Evolutionary conservation across 768 basidiomycete species (phyloP).

Genomic region (Lentinula raphanica): DNA sequence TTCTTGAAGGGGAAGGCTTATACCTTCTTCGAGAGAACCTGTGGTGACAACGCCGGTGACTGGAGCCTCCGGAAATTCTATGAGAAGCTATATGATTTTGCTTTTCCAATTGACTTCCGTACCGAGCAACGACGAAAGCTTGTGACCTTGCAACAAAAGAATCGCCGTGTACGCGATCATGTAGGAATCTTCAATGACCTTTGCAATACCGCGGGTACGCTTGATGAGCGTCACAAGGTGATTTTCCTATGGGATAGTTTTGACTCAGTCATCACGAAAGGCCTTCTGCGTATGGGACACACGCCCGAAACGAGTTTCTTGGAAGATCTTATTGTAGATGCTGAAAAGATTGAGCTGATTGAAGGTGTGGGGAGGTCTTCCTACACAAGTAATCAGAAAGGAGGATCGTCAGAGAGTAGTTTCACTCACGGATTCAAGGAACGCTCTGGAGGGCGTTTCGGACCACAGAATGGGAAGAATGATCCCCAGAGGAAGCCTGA

Average conservation of each 20-base stretch:
- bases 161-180: not conserved
- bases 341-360: too few relatives aligned
- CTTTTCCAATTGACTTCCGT: not conserved
- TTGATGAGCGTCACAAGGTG: not conserved
- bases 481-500: too few relatives aligned
- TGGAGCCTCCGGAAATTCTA: not conserved
- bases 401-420: too few relatives aligned
- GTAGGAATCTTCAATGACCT: not conserved
- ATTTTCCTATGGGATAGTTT: not conserved
- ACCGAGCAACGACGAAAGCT: not conserved
- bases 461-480: too few relatives aligned
- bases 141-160: not conserved
- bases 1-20: not conserved
- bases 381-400: too few relatives aligned
- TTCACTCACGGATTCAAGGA: too few relatives aligned
- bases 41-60: not conserved
- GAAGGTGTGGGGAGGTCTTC: too few relatives aligned
- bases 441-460: too few relatives aligned
- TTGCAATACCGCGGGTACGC: not conserved
- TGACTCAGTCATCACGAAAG: not conserved
- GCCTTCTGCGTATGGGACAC: too few relatives aligned
- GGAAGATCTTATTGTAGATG: too few relatives aligned
- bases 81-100: not conserved
- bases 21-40: not conserved
- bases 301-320: too few relatives aligned